Evolutionary conservation across 2,329 filamentous ascomycete genomes (phyloP).

Genomic region (Chaetothyriales sp.): DNA sequence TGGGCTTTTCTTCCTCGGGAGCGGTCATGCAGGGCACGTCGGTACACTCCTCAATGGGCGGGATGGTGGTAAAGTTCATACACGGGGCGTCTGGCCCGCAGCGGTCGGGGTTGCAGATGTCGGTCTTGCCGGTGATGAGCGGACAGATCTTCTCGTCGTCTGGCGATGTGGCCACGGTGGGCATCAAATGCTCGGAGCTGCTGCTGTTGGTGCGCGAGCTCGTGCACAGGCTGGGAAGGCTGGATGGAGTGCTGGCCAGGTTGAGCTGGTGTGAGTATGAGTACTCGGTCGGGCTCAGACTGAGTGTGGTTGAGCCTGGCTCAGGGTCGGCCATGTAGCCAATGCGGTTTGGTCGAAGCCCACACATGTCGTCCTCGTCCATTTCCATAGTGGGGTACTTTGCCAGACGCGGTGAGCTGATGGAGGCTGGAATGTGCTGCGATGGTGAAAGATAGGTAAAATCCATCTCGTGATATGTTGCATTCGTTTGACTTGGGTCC

Average conservation of each 20-base stretch:
- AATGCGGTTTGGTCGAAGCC: background rate
- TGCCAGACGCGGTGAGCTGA: constrained; percentile 5
- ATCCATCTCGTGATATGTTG: constrained; percentile 13
- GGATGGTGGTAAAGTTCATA: constrained; percentile 15
- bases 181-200: background rate
- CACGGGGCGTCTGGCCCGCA: constrained; percentile 17
- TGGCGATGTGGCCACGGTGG: background rate
- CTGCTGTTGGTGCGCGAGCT: background rate
- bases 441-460: constrained; percentile 5
- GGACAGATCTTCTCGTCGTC: constrained; percentile 13
- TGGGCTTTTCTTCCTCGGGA: constrained; percentile 10
- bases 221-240: background rate
- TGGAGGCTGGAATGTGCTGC: constrained; percentile 1
- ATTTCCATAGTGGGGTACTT: constrained; percentile 15
- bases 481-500: constrained; percentile 6
- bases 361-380: constrained; percentile 7
- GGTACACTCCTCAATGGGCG: constrained; percentile 17
- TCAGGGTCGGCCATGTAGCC: background rate
- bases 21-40: constrained; percentile 13
- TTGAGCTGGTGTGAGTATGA: constrained; percentile 14
- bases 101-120: constrained; percentile 12
- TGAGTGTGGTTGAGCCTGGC: background rate
- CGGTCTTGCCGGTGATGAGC: constrained; percentile 13
- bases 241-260: constrained; percentile 7
- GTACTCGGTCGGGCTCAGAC: background rate